Base-by-base conservation (phyloP, 306 rosid species). In the Fragaria iinumae region DNA sequence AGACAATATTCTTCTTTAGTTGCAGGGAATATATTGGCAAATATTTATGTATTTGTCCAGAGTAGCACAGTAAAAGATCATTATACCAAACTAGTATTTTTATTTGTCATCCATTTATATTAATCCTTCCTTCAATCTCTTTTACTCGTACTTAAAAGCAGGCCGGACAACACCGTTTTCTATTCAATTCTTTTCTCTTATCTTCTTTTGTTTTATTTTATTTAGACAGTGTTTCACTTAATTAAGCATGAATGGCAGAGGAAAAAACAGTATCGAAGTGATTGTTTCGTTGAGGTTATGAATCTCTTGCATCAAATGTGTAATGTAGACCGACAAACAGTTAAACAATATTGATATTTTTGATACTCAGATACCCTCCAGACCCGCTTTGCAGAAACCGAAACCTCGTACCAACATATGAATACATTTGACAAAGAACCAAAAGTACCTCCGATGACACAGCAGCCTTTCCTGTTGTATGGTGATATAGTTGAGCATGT, bases 401-500 rank as follows among this genome's bases (percentile, higher is more conserved):
- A 13, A 63, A 9, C 21, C 68, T 63, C 23, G 23, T 32, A 5
- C 68, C 44, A 64, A 32, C 69, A 64, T 64, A 14, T 65, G 32
- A 53, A 53, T 52, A 59, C 7, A 67, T 76, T 23, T 34, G 32
- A 52, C 6, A 34, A 45, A 52, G 11, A 64, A 25, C 45, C 56
- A 29, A 1, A 23, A 39, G 55, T 48, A 84, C 83, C 87, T 81
- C 80, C 16, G 23, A 57, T 4, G 73, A 62, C 39, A 38, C 53
- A 55, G 3, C 38, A 66, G 69, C 20, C 44, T 49, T 70, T 45
- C 64, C 27, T 49, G 70, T 29, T 20, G 32, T 67, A 72, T 16
- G 81, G 79, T 67, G 50, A 49, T 57, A 57, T 55, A 66, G 55
- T 68, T 67, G 79, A 76, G 72, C 66, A 73, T 80, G 80, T 34